phyloP scores from a whole-genome alignment of 805 yeast genomes.

The Cyberlindnera subsufficiens region DNA sequence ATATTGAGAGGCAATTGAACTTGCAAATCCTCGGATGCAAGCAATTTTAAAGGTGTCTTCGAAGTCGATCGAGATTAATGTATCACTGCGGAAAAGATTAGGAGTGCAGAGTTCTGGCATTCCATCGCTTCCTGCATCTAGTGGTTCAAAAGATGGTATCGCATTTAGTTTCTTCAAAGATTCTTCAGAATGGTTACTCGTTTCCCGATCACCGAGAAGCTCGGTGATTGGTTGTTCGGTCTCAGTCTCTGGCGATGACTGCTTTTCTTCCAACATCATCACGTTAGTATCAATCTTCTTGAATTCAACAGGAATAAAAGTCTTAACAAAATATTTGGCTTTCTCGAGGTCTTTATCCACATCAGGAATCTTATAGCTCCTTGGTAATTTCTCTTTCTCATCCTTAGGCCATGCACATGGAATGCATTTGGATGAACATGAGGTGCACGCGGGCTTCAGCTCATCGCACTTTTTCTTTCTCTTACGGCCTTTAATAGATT shows the following conservation, averaged over 20 bases:
- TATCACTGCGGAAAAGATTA: not conserved
- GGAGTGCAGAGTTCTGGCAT: too few relatives aligned
- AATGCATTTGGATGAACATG: constrained; percentile 31
- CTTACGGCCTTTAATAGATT: constrained; percentile 29
- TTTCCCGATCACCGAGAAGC: too few relatives aligned
- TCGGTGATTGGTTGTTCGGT: too few relatives aligned
- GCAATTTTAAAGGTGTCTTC: constrained; percentile 13
- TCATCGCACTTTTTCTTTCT: constrained; percentile 64
- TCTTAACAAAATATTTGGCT: not conserved
- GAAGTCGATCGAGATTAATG: not conserved
- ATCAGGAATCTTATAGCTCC: too few relatives aligned
- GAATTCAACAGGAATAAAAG: not conserved
- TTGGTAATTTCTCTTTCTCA: not conserved
- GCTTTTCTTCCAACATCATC: too few relatives aligned
- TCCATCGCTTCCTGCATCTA: too few relatives aligned
- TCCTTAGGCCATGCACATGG: constrained; percentile 20
- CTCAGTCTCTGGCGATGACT: too few relatives aligned
- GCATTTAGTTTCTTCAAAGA: too few relatives aligned
- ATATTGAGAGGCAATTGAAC: constrained; percentile 34
- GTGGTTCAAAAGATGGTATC: too few relatives aligned
- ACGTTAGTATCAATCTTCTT: too few relatives aligned
- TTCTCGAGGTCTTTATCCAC: not conserved
- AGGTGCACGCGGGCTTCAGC: constrained; percentile 33
- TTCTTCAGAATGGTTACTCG: too few relatives aligned
- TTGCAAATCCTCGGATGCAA: constrained; percentile 35